Conservation (phyloP, 768 basidiomycete species). For the Lentinula sp. region DNA sequence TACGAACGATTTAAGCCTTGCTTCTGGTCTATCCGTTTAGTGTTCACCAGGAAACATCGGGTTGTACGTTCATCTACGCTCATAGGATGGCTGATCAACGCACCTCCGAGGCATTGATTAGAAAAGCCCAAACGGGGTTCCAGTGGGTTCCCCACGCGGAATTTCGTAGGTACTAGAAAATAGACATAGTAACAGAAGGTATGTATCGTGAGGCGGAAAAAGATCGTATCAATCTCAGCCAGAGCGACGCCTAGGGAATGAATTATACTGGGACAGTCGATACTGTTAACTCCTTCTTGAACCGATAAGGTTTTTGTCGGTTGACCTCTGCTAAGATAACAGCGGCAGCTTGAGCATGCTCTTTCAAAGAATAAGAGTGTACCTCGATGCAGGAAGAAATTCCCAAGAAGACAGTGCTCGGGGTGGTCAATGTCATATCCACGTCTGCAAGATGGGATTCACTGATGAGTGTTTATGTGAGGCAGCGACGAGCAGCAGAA, state of each 20-base stretch:
- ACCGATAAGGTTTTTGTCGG: constrained; percentile 18
- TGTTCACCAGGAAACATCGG: constrained; percentile 27
- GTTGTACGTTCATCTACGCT: constrained; percentile 32
- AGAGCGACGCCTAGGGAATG: constrained; percentile 30
- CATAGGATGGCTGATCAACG: constrained; percentile 29
- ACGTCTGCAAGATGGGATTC: constrained; percentile 33
- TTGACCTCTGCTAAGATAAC: constrained; percentile 26
- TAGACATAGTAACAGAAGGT: constrained; percentile 12
- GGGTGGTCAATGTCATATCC: constrained; percentile 20
- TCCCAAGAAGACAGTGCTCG: constrained; percentile 38
- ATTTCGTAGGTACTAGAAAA: constrained; percentile 1
- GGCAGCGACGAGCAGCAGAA: not conserved
- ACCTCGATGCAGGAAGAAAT: constrained; percentile 25
- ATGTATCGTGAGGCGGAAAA: constrained; percentile 24
- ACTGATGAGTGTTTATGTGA: constrained; percentile 11
- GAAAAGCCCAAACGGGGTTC: not conserved
- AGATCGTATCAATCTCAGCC: constrained; percentile 25
- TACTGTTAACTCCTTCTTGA: constrained; percentile 19
- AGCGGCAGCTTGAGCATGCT: constrained; percentile 23
- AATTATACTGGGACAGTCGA: constrained; percentile 10
- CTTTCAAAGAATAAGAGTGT: constrained; percentile 35
- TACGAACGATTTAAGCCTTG: constrained; percentile 13
- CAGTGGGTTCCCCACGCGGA: not conserved
- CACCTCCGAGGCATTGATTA: constrained; percentile 1
- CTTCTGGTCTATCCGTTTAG: constrained; percentile 35